Conservation (phyloP, 75 land plant genomes). For the Selaginella moellendorffii region DNA sequence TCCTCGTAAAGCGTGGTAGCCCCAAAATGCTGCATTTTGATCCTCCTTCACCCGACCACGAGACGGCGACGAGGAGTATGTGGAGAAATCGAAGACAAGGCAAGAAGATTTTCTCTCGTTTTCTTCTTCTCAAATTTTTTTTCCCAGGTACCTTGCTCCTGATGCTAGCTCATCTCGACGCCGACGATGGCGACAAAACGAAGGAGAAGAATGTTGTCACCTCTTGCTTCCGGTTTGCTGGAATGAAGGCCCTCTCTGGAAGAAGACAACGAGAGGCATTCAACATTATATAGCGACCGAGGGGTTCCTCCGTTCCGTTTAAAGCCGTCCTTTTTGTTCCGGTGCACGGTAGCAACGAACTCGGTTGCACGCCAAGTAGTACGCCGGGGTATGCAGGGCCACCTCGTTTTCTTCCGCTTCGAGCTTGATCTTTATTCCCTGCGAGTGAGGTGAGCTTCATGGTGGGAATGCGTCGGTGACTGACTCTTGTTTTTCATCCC, state of each 20-base stretch:
- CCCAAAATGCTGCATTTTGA: conserved; percentile 10
- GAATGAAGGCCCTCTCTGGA: not conserved
- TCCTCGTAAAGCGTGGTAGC: conserved; percentile 10
- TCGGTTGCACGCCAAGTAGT: not conserved
- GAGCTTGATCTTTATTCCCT: not conserved
- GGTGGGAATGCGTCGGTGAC: not conserved
- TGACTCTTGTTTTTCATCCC: not conserved
- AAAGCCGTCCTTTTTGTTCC: not conserved
- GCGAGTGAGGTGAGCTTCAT: not conserved
- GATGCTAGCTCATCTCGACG: no score
- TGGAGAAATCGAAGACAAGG: not conserved
- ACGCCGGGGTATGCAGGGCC: not conserved
- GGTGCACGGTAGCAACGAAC: not conserved
- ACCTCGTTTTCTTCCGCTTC: not conserved
- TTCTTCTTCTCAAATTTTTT: no score
- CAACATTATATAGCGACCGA: no score
- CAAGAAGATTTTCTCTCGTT: no score
- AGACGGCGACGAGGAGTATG: not conserved
- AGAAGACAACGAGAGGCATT: no score
- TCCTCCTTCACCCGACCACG: not conserved
- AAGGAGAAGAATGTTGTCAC: not conserved
- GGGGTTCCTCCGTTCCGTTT: no score
- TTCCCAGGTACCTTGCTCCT: no score
- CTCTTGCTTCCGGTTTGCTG: not conserved
- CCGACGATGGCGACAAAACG: not conserved